phyloP scores from a whole-genome alignment of 495 filamentous ascomycete species.

The Penicillium lagena region DNA sequence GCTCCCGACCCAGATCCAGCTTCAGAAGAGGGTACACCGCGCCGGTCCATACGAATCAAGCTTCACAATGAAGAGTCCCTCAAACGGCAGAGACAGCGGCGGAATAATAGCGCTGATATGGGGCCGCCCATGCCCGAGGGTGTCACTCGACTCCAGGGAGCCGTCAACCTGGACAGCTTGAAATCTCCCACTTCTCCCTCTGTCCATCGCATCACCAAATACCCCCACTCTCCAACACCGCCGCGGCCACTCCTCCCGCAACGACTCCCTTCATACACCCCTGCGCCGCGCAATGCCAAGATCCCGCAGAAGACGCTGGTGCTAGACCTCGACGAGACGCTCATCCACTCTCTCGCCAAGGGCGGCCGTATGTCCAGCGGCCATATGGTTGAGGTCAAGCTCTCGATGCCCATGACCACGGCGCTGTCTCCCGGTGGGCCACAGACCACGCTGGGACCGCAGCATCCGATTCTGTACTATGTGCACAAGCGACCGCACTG shows the following conservation, averaged over 20 bases:
- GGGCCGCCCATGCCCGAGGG: slow-evolving; percentile 23
- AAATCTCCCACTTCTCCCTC: slow-evolving; percentile 89
- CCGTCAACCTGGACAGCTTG: slow-evolving; percentile 36
- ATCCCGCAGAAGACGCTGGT: slow-evolving; percentile 81
- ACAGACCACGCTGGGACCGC: slow-evolving; percentile 64
- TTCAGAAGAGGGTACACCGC: slow-evolving; percentile 57
- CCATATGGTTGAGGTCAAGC: slow-evolving; percentile 97
- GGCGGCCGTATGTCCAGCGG: slow-evolving; percentile 92
- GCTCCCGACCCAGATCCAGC: slow-evolving; percentile 27
- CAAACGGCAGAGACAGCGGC: slow-evolving; percentile 47
- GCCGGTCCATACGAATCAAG: slow-evolving; percentile 86
- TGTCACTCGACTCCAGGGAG: slow-evolving; percentile 21
- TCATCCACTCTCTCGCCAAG: slow-evolving; percentile 96
- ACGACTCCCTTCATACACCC: slow-evolving; percentile 76
- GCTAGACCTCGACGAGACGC: slow-evolving; percentile 90
- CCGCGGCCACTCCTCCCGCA: slow-evolving; percentile 84
- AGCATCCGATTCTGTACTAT: slow-evolving; percentile 97
- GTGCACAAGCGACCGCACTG: slow-evolving; percentile 96
- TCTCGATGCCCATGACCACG: slow-evolving; percentile 57
- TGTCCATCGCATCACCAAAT: slow-evolving; percentile 68
- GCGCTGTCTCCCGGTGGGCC: slow-evolving; percentile 54
- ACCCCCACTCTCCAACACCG: slow-evolving; percentile 81
- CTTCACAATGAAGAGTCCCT: slow-evolving; percentile 71
- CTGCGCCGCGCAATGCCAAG: slow-evolving; percentile 35
- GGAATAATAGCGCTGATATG: slow-evolving; percentile 28